Evolutionary conservation across 1,139 yeast genomes (phyloP), one percentile per base, ranked within the genome.

Genomic region (Kurtzmaniella quercitrusa): DNA sequence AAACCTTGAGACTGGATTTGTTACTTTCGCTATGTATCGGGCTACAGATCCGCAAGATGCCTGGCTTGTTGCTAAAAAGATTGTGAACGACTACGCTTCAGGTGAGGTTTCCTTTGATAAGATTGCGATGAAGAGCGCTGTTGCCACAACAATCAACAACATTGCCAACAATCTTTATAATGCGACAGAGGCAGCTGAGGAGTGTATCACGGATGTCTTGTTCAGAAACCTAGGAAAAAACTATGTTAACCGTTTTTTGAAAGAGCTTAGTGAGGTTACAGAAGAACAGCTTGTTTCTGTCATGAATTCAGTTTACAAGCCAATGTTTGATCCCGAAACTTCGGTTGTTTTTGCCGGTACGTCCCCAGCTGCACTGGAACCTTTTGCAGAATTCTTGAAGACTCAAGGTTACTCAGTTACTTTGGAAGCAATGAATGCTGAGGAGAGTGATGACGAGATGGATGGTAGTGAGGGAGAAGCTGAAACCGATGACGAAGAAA

Each of bases 21-120:
- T 91, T 47, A 72, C 75, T 10, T 86, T 83, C 56, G 75, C 74
- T 41, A 73, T 93, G 23, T 88, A 88, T 57, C 76, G 97, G 51
- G 96, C 95, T 14, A 79, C 96, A 0, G 97, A 94, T 61, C 81
- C 86, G 1, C 73, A 79, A 44, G 80, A 81, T 51, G 90, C 95
- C 4, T 82, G 85, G 66, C 60, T 67, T 16, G 83, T 80, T 16
- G 91, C 90, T 9, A 79, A 79, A 51, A 66, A 75, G 36, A 82
- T 89, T 46, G 85, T 90, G n/a, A 63, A 70, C 2, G 82, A 77
- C 37, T 79, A 75, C 54, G 83, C 82, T 1, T 54, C 56, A 41
- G 95, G 89, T 1, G 61, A 53, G 5, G 56, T 65, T 1, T 60
- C 64, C 23, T 73, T 91, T 53, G 95, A 88, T 45, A 62, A 65